Evolutionary conservation across 768 basidiomycete species (phyloP), one percentile per base, ranked within the genome.

Genomic region (Pholiota conissans): DNA sequence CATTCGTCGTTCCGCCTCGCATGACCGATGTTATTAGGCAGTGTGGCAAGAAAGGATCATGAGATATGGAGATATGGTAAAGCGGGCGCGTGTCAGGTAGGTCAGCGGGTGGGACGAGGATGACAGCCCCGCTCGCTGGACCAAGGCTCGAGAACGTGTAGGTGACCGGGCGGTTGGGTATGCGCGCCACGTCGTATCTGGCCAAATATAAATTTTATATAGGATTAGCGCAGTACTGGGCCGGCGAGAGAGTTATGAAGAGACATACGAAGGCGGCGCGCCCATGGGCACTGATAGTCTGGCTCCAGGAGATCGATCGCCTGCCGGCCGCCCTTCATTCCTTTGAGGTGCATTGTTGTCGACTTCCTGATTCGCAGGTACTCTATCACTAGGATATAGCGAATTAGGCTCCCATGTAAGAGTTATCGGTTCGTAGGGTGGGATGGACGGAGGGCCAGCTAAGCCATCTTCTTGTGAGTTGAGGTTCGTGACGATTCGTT

Each of bases 11-110:
- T 39, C 62, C 59, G 2, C 66, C 65, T 48, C 57, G 63, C 14
- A 59, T 52, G 16, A 68, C 46, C 8, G 63, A 53, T 10, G 67
- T 68, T 18, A 63, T 50, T 20, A 61, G 50, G 39, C 60, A 65
- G 24, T 49, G 57, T 6, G 65, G 67, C 40, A 62, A 52, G 29
- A 68, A 65, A 14, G 66, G 56, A 37, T 66, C 62, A 34, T 60
- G 45, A 5, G 52, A 55, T 11, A 63, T 62, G 14, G 56, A 49
- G 22, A 68, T 63, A 49, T 62, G 52, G 35, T 68, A 68, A 8
- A 61, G 26, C 8, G 63, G 60, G 22, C 52, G 49, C 22, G 61
- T 59, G 27, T 65, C 65, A 3, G 58, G 49, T 5, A 57, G 50
- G 18, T 52, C 48, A 3, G 46, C 13, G 20, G 63, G 56, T 11